Conservation (phyloP, 2,329 filamentous ascomycete species). For the Phialophora verrucosa region DNA sequence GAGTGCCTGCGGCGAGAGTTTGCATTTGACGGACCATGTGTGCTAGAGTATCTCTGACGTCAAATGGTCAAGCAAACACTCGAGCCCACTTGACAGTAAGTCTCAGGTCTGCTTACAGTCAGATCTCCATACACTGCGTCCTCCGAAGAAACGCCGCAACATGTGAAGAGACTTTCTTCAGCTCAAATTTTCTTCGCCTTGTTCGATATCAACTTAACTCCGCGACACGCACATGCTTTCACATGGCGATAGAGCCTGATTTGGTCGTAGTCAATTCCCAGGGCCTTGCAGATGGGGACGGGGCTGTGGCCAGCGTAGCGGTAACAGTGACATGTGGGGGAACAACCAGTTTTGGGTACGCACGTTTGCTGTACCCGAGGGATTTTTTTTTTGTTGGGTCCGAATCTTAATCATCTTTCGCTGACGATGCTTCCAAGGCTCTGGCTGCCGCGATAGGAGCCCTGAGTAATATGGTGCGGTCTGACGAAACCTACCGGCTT, state of each 20-base stretch:
- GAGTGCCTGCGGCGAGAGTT: background rate
- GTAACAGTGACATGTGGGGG: constrained; percentile 3
- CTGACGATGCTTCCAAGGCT: background rate
- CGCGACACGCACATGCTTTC: constrained; percentile 13
- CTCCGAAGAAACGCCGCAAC: constrained; percentile 17
- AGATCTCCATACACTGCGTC: background rate
- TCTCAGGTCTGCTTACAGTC: background rate
- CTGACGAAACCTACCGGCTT: background rate
- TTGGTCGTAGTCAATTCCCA: background rate
- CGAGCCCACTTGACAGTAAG: background rate
- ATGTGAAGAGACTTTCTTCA: constrained; percentile 11
- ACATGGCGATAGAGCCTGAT: background rate
- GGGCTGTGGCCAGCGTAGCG: background rate
- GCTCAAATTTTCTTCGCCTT: background rate
- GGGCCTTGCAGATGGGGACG: background rate
- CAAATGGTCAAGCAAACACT: background rate
- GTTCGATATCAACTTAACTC: background rate
- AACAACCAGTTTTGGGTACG: background rate
- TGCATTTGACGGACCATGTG: background rate
- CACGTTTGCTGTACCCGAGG: background rate
- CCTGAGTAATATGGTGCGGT: background rate
- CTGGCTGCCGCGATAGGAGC: background rate
- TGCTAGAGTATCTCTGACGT: constrained; percentile 2
- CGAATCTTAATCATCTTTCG: constrained; percentile 1
- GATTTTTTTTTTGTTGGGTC: constrained; percentile 9